Base-by-base conservation (phyloP, 2,329 filamentous ascomycete species). In the Calycina marina region DNA sequence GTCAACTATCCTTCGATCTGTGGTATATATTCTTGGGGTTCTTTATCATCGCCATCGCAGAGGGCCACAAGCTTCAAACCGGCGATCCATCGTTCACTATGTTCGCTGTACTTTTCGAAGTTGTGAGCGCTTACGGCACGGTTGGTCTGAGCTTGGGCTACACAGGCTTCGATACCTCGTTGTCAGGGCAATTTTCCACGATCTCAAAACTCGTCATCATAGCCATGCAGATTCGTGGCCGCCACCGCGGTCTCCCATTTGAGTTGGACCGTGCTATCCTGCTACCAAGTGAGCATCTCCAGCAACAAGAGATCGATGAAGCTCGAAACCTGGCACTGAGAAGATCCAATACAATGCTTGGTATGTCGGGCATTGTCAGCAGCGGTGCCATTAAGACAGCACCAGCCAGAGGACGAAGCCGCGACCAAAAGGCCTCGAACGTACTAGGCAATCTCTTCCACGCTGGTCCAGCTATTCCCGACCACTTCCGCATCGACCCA, bases 11-110 rank as follows among this genome's bases (percentile, higher is more conserved):
- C 33, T 98, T 98, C 59, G 90, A 98, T 57, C 56, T 98, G 56
- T 98, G 90, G 90, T 98, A 85, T 49, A 79, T 98, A 36, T 93
- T 93, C 51, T 55, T 96, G 14, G 90, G 90, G 1, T 73, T 93
- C 45, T 98, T 98, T 58, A 71, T 96, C 52, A 80, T 98, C 48
- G 69, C 79, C 39, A 93, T 98, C 46, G 75, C 81, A 17, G 92
- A 98, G 58, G 88, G 85, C 4, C 36, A 48, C 5, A 72, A 75
- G 11, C 62, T 98, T 9, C 63, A 80, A 50, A 67, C 48, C 3
- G 55, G 56, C 18, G 60, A 68, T 45, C 58, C 55, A 14, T 62
- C 75, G 3, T 81, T 85, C 46, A 68, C 72, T 36, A 60, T 82
- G 52, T 86, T 82, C 51, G 59, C 66, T 5, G 62, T 76, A 4